Conservation (phyloP, 305 asterid species). For the Striga hermonthica region DNA sequence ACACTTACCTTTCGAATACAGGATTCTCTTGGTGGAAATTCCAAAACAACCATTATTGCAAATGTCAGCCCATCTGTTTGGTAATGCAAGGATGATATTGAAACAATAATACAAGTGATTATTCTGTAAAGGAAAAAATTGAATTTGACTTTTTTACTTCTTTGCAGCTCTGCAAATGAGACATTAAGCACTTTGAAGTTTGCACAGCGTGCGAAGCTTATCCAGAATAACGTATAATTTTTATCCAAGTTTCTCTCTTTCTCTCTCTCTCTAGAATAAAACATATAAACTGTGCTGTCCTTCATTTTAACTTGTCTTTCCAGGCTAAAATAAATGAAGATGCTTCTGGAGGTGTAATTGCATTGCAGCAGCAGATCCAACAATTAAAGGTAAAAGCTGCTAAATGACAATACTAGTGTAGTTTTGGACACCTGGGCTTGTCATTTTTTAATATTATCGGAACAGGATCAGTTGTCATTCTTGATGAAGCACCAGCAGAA, state of each 20-base stretch:
- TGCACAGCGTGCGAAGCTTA: conserved; percentile 88
- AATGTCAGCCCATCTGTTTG: conserved; percentile 82
- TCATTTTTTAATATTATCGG: conserved; percentile 30
- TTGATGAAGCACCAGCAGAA: conserved; percentile 55
- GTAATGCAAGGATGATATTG: conserved; percentile 36
- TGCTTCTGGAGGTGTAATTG: conserved; percentile 74
- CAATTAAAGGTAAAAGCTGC: conserved; percentile 57
- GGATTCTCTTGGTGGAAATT: conserved; percentile 94
- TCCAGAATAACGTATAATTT: conserved; percentile 69
- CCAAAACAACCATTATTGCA: conserved; percentile 80
- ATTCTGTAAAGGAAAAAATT: conserved; percentile 23
- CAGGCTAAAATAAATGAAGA: conserved; percentile 94
- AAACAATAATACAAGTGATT: conserved; percentile 20
- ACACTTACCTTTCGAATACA: conserved; percentile 36
- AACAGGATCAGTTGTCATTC: conserved; percentile 75
- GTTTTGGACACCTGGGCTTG: conserved; percentile 30
- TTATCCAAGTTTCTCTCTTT: conserved; percentile 26
- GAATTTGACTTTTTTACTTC: conserved; percentile 15
- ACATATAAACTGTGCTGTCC: conserved; percentile 16
- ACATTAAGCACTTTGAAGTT: conserved; percentile 82
- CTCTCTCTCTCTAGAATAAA: conserved; percentile 19
- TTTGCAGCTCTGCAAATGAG: conserved; percentile 71
- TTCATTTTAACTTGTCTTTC: conserved; percentile 27
- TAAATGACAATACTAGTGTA: conserved; percentile 19
- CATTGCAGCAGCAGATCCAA: conserved; percentile 72